phyloP scores from a whole-genome alignment of 805 yeast genomes.

The Nakazawaea anatomiae region DNA sequence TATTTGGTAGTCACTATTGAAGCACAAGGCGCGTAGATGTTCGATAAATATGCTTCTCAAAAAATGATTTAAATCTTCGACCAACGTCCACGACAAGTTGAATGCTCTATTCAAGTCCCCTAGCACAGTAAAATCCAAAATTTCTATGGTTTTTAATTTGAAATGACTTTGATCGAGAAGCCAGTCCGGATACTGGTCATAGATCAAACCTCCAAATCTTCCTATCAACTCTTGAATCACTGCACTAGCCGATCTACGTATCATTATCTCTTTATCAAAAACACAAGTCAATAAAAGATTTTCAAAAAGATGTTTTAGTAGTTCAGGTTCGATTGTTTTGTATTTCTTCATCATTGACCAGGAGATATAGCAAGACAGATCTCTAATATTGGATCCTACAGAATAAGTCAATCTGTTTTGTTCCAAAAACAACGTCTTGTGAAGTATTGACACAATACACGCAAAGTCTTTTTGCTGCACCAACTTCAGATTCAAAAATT shows the following conservation, averaged over 20 bases:
- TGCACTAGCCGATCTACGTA: conserved; percentile 80
- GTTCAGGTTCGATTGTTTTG: conserved; percentile 14
- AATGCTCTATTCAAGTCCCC: conserved; percentile 38
- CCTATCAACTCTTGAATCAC: conserved; percentile 85
- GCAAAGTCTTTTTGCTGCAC: conserved; percentile 19
- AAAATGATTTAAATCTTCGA: conserved; percentile 10
- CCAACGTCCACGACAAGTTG: conserved; percentile 13
- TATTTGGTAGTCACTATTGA: conserved; percentile 33
- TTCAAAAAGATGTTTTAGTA: conserved; percentile 18
- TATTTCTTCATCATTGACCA: conserved; percentile 65
- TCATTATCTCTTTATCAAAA: conserved; percentile 67
- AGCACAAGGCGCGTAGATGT: conserved; percentile 25
- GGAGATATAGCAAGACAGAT: conserved; percentile 76
- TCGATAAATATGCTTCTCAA: conserved; percentile 22
- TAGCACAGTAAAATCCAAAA: conserved; percentile 45
- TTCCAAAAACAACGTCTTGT: conserved; percentile 47
- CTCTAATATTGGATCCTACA: conserved; percentile 68
- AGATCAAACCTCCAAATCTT: conserved; percentile 46
- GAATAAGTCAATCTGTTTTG: conserved; percentile 46
- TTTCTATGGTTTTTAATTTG: conserved; percentile 49
- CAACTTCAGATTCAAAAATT: conserved; percentile 22
- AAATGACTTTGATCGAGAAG: conserved; percentile 23
- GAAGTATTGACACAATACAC: conserved; percentile 30
- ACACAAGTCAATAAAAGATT: conserved; percentile 48
- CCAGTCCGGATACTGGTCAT: conserved; percentile 17